phyloP scores from a whole-genome alignment of 148 eudicot species.

The Fagopyrum tataricum region DNA sequence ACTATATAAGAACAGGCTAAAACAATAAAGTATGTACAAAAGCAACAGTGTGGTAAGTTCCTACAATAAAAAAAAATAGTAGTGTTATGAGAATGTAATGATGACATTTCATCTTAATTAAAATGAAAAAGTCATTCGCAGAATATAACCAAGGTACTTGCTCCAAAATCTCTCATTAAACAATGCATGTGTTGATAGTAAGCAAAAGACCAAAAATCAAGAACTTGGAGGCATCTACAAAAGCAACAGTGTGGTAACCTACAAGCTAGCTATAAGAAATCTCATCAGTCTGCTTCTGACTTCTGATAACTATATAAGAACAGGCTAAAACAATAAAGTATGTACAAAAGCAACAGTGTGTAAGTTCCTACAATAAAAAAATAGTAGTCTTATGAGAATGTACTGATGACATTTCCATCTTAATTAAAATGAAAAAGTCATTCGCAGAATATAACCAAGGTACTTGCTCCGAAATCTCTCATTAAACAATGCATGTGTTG shows the following conservation, averaged over 20 bases:
- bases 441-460: not conserved
- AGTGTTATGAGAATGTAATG: not conserved
- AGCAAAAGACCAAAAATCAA: not conserved
- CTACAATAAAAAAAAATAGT: too few species aligned
- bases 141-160: not conserved
- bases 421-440: not conserved
- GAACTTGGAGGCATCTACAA: not conserved
- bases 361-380: too few species aligned
- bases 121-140: not conserved
- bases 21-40: too few species aligned
- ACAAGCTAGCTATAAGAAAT: not conserved
- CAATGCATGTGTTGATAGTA: not conserved
- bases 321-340: too few species aligned
- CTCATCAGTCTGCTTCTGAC: not conserved
- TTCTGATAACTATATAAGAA: not conserved
- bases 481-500: not conserved
- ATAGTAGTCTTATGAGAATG: not conserved
- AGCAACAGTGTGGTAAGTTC: too few species aligned
- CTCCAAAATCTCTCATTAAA: slow-evolving; percentile 5
- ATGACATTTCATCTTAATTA: not conserved
- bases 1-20: not conserved
- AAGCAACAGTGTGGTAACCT: too few species aligned
- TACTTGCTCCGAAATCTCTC: not conserved
- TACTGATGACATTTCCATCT: not conserved
- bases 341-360: too few species aligned